Conservation (phyloP, 257 asterid species). For the Fraxinus quadrangulata region DNA sequence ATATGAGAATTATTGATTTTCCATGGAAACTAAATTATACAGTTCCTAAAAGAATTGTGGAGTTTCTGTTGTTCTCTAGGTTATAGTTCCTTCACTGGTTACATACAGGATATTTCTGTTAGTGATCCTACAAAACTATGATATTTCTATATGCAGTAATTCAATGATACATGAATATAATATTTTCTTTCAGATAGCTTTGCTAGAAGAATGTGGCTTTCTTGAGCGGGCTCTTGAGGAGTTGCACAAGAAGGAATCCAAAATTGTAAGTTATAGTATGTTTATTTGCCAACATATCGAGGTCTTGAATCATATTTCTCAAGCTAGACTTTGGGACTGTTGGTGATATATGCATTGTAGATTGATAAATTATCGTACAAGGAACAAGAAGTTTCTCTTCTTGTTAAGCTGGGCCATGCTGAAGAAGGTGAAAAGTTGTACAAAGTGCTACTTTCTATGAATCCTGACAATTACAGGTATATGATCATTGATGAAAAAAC, state of each 20-base stretch:
- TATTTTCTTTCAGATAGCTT: conserved; percentile 59
- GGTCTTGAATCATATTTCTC: conserved; percentile 3
- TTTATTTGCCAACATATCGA: conserved; percentile 17
- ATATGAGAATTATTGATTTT: conserved; percentile 15
- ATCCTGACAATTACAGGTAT: conserved; percentile 95
- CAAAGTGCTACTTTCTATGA: conserved; percentile 75
- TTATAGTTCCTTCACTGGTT: conserved; percentile 7
- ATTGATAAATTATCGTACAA: conserved; percentile 78
- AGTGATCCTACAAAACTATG: conserved; percentile 4
- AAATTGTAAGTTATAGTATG: conserved; percentile 64
- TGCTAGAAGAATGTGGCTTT: conserved; percentile 88
- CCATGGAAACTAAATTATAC: not conserved
- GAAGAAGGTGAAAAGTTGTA: conserved; percentile 83
- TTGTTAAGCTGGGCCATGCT: conserved; percentile 70
- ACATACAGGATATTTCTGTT: conserved; percentile 17
- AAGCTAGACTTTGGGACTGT: conserved; percentile 7
- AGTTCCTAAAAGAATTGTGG: conserved; percentile 8
- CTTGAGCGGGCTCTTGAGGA: conserved; percentile 87
- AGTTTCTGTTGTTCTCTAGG: conserved; percentile 4
- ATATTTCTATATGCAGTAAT: conserved; percentile 17
- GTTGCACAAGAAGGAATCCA: conserved; percentile 77
- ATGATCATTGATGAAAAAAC: conserved; percentile 18
- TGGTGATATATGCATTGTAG: conserved; percentile 45
- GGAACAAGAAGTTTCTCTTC: conserved; percentile 90
- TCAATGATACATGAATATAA: conserved; percentile 9